These are phyloP conservation scores for Singerocomus rubriflavus DNA, from an alignment of 1,284 basidiomycete species.

Conservation along the genomic window DNA sequence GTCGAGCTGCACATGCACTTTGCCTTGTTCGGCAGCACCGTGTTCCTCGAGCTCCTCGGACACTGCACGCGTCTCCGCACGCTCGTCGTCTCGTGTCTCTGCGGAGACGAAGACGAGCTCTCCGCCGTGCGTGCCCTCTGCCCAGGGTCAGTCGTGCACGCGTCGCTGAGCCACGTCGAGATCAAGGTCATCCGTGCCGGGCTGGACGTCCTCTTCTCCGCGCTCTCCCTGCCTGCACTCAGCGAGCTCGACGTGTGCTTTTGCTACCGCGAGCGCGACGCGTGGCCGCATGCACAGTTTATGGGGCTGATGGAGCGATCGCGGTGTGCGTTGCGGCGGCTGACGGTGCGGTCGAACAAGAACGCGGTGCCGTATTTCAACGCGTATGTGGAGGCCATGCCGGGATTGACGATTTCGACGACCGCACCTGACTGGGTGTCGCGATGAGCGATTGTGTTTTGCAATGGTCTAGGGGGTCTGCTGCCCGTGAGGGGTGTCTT, in stretches of 20 bases:
- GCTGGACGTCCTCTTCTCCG: slow-evolving; percentile 19
- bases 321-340: slow-evolving; percentile 20
- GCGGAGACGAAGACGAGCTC: slow-evolving; percentile 17
- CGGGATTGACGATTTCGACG: slow-evolving; percentile 23
- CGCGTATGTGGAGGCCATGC: slow-evolving; percentile 23
- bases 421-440: not conserved
- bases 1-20: slow-evolving; percentile 31
- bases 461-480: too few species aligned
- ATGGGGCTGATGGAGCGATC: slow-evolving; percentile 25
- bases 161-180: slow-evolving; percentile 24
- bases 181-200: slow-evolving; percentile 30
- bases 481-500: too few species aligned
- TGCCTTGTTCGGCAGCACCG: slow-evolving; percentile 21
- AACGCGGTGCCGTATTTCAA: slow-evolving; percentile 18
- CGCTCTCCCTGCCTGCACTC: slow-evolving; percentile 25
- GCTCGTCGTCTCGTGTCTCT: slow-evolving; percentile 25
- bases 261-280: slow-evolving; percentile 28
- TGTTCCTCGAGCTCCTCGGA: slow-evolving; percentile 26
- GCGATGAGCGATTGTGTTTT: not conserved
- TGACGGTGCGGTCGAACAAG: slow-evolving; percentile 28
- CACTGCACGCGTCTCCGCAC: slow-evolving; percentile 23
- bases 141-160: slow-evolving; percentile 19
- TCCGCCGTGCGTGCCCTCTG: slow-evolving; percentile 8
- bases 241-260: slow-evolving; percentile 34
- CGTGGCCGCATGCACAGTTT: slow-evolving; percentile 30